phyloP scores from a whole-genome alignment of 2,329 filamentous ascomycete species.

The Mollisiaceae sp. region DNA sequence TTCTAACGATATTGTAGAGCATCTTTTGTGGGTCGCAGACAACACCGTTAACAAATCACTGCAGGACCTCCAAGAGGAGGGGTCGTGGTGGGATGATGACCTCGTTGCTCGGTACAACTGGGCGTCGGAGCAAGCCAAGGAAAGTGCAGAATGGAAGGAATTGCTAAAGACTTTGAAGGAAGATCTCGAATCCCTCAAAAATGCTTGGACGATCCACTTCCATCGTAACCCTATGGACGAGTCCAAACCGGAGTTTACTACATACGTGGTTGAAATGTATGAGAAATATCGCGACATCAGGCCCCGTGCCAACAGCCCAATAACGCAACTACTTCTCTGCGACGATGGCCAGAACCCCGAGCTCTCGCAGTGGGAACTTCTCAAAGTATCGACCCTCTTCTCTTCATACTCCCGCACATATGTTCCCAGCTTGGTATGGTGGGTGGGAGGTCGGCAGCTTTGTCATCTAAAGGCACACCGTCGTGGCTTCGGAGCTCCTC shows the following conservation, averaged over 20 bases:
- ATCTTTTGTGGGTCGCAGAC: slow-evolving; percentile 62
- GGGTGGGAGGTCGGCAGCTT: slow-evolving; percentile 42
- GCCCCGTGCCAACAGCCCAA: slow-evolving; percentile 30
- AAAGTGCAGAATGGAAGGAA: slow-evolving; percentile 22
- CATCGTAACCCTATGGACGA: slow-evolving; percentile 9
- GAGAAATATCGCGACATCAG: slow-evolving; percentile 34
- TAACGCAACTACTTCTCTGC: slow-evolving; percentile 30
- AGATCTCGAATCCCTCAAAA: slow-evolving; percentile 20
- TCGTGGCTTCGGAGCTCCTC: background rate
- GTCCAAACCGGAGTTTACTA: slow-evolving; percentile 10
- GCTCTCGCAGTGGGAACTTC: slow-evolving; percentile 47
- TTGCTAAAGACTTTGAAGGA: slow-evolving; percentile 24
- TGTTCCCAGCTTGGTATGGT: slow-evolving; percentile 36
- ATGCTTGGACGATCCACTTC: slow-evolving; percentile 21
- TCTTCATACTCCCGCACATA: slow-evolving; percentile 19
- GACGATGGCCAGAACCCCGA: slow-evolving; percentile 23
- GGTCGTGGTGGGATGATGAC: slow-evolving; percentile 34
- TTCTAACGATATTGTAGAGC: slow-evolving; percentile 63
- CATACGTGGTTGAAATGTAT: slow-evolving; percentile 22
- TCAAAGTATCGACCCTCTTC: slow-evolving; percentile 50
- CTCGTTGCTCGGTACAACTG: slow-evolving; percentile 29
- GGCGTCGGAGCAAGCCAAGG: slow-evolving; percentile 19
- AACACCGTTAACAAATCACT: slow-evolving; percentile 44
- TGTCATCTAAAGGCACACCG: slow-evolving; percentile 35
- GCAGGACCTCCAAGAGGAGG: slow-evolving; percentile 34